These are phyloP conservation scores for Penicilliopsis zonata DNA, from an alignment of 495 filamentous ascomycete genomes.

Conservation along the genomic window DNA sequence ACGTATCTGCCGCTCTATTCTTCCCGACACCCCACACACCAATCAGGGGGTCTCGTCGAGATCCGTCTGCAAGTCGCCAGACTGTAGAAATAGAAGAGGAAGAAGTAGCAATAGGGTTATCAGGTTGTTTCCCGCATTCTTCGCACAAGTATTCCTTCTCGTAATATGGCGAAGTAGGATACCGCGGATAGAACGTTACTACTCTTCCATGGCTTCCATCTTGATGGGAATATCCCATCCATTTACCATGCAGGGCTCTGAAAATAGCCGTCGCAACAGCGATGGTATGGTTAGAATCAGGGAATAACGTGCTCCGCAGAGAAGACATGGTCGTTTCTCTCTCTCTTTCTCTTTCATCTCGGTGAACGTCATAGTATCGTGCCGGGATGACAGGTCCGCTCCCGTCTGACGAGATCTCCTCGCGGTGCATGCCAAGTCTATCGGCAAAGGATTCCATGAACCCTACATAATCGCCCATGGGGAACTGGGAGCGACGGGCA, in stretches of 20 bases:
- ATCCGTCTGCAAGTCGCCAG: no score
- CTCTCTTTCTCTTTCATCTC: not conserved
- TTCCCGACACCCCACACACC: no score
- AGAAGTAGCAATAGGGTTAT: no score
- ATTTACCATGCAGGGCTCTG: slow-evolving; percentile 59
- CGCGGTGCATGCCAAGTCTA: slow-evolving; percentile 29
- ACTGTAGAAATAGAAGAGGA: no score
- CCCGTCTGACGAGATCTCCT: not conserved
- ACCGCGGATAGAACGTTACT: slow-evolving; percentile 50
- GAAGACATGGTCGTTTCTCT: slow-evolving; percentile 9
- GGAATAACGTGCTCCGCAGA: slow-evolving; percentile 7
- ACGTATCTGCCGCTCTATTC: no score
- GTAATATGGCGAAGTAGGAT: slow-evolving; percentile 9
- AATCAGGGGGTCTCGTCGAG: no score
- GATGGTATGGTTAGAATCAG: slow-evolving; percentile 6
- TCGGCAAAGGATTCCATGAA: slow-evolving; percentile 59
- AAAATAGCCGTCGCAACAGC: slow-evolving; percentile 49
- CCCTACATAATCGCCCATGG: slow-evolving; percentile 71
- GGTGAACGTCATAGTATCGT: slow-evolving; percentile 22
- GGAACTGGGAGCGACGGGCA: slow-evolving; percentile 49
- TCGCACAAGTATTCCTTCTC: slow-evolving; percentile 23
- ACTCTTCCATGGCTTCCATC: slow-evolving; percentile 9
- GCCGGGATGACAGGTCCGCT: slow-evolving; percentile 24
- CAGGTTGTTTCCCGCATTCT: no score
- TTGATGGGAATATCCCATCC: slow-evolving; percentile 40